phyloP scores from a whole-genome alignment of 2,329 filamentous ascomycete species.

The Penicillium frequentans region DNA sequence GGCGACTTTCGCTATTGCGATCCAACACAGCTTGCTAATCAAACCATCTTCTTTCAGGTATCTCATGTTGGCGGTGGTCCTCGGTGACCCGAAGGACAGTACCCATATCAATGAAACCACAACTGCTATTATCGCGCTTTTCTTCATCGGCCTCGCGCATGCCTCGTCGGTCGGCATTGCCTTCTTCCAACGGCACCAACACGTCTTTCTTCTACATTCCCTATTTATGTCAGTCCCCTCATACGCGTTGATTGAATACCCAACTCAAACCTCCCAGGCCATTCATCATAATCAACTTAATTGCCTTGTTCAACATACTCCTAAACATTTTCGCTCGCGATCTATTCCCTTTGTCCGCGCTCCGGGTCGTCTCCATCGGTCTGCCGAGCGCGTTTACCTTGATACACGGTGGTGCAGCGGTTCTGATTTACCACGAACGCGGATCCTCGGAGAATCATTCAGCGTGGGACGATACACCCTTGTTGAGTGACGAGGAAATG shows the following conservation, averaged over 20 bases:
- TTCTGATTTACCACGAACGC: slow-evolving; percentile 25
- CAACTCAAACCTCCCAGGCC: slow-evolving; percentile 26
- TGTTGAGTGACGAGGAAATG: slow-evolving; percentile 40
- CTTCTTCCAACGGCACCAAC: slow-evolving; percentile 24
- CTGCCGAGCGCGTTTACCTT: slow-evolving; percentile 29
- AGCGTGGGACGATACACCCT: slow-evolving; percentile 9
- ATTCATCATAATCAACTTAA: slow-evolving; percentile 21
- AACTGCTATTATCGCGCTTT: slow-evolving; percentile 25
- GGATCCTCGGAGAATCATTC: slow-evolving; percentile 9
- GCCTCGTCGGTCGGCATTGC: slow-evolving; percentile 25
- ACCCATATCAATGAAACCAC: slow-evolving; percentile 19
- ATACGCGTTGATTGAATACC: background rate
- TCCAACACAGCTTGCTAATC: background rate
- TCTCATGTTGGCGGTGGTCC: slow-evolving; percentile 2
- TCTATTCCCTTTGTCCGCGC: slow-evolving; percentile 25
- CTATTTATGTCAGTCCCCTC: slow-evolving; percentile 32
- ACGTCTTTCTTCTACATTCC: slow-evolving; percentile 28
- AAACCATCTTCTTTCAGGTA: background rate
- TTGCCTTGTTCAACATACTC: slow-evolving; percentile 35
- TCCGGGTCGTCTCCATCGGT: slow-evolving; percentile 28
- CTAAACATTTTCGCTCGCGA: slow-evolving; percentile 33
- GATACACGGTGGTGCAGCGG: slow-evolving; percentile 27
- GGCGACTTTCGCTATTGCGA: background rate
- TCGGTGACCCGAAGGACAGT: background rate
- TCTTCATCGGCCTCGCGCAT: slow-evolving; percentile 29